Conservation (phyloP, 2,329 filamentous ascomycete species). For the Nothopassalora personata region DNA sequence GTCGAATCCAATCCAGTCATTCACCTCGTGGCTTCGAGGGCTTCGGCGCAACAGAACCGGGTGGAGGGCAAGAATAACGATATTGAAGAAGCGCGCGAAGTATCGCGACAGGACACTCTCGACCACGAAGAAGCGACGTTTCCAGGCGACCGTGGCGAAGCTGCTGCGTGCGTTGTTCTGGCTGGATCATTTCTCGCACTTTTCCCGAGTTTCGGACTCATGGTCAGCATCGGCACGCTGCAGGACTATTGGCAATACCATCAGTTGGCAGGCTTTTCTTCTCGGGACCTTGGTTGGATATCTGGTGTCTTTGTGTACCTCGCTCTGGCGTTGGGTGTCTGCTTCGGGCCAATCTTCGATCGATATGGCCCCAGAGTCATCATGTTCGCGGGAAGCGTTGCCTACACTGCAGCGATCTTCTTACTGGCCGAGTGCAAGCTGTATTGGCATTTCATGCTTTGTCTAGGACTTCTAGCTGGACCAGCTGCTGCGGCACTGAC, state of each 20-base stretch:
- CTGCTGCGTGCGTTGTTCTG: slow-evolving; percentile 15
- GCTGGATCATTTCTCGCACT: slow-evolving; percentile 34
- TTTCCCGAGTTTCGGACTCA: slow-evolving; percentile 43
- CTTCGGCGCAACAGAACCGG: not conserved
- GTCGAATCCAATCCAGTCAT: not conserved
- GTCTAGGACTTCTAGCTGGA: slow-evolving; percentile 32
- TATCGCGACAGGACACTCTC: not conserved
- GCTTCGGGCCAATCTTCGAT: slow-evolving; percentile 48
- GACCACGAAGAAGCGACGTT: slow-evolving; percentile 1
- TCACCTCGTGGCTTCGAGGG: not conserved
- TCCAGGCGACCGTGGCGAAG: slow-evolving; percentile 7
- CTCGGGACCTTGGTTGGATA: slow-evolving; percentile 48
- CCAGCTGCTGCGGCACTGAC: slow-evolving; percentile 34
- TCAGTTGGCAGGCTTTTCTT: slow-evolving; percentile 40
- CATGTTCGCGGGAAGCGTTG: slow-evolving; percentile 34
- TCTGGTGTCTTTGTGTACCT: slow-evolving; percentile 45
- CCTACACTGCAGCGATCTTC: slow-evolving; percentile 40
- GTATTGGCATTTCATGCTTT: slow-evolving; percentile 48
- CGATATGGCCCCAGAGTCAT: slow-evolving; percentile 43
- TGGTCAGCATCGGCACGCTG: slow-evolving; percentile 44
- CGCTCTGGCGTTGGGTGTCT: slow-evolving; percentile 42
- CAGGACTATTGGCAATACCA: slow-evolving; percentile 45
- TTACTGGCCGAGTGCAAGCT: slow-evolving; percentile 43
- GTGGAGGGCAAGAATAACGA: not conserved
- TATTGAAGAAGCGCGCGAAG: not conserved